Evolutionary conservation across 164 flowering plant species (phyloP).

Genomic region (Kalanchoe fedtschenkoi): DNA sequence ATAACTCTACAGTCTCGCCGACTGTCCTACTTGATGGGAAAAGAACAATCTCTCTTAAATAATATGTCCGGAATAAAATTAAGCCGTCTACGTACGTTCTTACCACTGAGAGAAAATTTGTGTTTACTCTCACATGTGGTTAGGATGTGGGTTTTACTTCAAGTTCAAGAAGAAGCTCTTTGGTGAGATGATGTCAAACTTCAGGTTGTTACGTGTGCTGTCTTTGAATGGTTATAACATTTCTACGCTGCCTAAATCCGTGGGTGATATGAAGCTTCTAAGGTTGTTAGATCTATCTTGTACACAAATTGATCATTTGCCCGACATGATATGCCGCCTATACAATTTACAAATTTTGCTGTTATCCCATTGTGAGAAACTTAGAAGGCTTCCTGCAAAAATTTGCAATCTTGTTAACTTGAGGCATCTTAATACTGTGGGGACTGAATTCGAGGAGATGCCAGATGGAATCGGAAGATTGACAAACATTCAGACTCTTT

Average conservation of each 20-base stretch:
- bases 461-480: neutral
- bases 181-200: too few relatives aligned
- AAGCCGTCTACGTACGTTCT: constrained; percentile 19
- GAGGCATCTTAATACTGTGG: neutral
- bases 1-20: constrained; percentile 10
- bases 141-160: neutral
- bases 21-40: constrained; percentile 9
- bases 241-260: constrained; percentile 1
- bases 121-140: too few relatives aligned
- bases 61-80: constrained; percentile 5
- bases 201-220: constrained; percentile 15
- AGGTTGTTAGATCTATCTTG: constrained; percentile 11
- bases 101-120: constrained; percentile 1
- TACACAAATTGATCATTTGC: neutral
- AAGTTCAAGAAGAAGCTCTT: too few relatives aligned
- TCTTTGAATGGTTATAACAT: constrained; percentile 6
- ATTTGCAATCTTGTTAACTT: neutral
- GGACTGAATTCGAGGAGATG: neutral
- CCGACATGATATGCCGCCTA: neutral
- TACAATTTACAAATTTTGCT: constrained; percentile 11
- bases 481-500: constrained; percentile 3
- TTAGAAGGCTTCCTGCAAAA: neutral
- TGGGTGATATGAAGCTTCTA: constrained; percentile 13
- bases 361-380: neutral
- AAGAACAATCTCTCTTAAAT: constrained; percentile 10